Evolutionary conservation across 371 early-diverging fungal species (phyloP).

Genomic region (Globomyces sp.): DNA sequence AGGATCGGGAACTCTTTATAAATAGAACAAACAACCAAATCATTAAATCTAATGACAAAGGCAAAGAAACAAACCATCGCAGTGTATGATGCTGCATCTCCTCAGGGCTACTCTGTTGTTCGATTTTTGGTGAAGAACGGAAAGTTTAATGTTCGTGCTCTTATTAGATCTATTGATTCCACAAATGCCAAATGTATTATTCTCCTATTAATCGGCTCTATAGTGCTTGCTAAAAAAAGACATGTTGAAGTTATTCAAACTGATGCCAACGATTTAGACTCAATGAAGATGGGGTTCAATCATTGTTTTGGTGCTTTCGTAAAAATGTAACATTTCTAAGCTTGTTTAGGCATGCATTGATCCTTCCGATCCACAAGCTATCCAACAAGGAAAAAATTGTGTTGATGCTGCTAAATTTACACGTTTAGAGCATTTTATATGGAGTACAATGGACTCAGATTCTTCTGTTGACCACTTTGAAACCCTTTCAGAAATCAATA

Average conservation of each 20-base stretch:
- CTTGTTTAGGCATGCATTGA: background rate
- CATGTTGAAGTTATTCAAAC: slow-evolving; percentile 3
- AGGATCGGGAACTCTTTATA: too few relatives aligned
- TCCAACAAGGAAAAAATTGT: background rate
- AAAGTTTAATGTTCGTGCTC: background rate
- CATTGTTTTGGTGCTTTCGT: background rate
- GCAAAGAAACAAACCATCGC: background rate
- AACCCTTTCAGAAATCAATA: background rate
- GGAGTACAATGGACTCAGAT: slow-evolving; percentile 1
- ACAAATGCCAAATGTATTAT: background rate
- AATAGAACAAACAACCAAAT: too few relatives aligned
- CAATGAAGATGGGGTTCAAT: background rate
- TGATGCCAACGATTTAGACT: background rate
- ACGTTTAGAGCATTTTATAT: background rate
- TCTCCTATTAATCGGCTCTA: too few relatives aligned
- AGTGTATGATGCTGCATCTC: background rate
- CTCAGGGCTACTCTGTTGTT: background rate
- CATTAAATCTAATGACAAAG: too few relatives aligned
- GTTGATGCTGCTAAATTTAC: background rate
- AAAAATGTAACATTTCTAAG: background rate
- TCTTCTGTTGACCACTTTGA: background rate
- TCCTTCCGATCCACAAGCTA: background rate
- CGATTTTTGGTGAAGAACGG: slow-evolving; percentile 1
- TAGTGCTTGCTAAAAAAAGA: background rate
- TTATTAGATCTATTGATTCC: background rate